A percentile compares a stretch with the other conserved stretches of the same genome.
phyloP scores from a whole-genome alignment of 352 stramenopile genomes.

The Phytophthora idaei region DNA sequence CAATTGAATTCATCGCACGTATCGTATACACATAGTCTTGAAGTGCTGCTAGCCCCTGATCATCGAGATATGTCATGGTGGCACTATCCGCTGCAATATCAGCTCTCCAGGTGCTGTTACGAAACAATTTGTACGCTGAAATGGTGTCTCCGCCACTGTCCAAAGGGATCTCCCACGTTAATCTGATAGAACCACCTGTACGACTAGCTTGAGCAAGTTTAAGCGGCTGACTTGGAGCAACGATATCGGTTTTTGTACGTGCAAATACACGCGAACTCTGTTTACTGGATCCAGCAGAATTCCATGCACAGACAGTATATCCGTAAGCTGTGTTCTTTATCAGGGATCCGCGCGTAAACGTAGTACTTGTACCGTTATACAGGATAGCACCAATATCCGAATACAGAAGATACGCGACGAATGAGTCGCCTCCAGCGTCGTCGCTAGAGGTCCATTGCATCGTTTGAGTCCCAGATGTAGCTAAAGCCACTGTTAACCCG shows the following conservation, averaged over 20 bases:
- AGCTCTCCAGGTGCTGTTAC: constrained; percentile 29
- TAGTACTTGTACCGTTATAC: constrained; percentile 49
- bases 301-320: constrained; percentile 50
- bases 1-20: constrained; percentile 46
- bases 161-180: constrained; percentile 47
- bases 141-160: constrained; percentile 51
- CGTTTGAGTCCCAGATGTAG: constrained; percentile 50
- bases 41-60: constrained; percentile 32
- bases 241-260: constrained; percentile 28
- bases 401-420: constrained; percentile 46
- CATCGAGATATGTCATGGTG: constrained; percentile 32
- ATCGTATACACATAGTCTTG: constrained; percentile 52
- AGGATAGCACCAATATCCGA: constrained; percentile 34
- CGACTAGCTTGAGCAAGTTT: constrained; percentile 12
- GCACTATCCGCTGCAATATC: constrained; percentile 7
- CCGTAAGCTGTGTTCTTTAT: constrained; percentile 47
- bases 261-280: constrained; percentile 22
- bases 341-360: constrained; percentile 43
- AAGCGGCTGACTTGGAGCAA: constrained; percentile 38
- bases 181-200: constrained; percentile 49
- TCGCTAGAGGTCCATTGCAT: constrained; percentile 46
- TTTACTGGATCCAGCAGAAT: constrained; percentile 45
- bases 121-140: constrained; percentile 49
- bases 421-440: constrained; percentile 44
- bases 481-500: constrained; percentile 32